Base-by-base conservation (phyloP, 768 basidiomycete genomes). In the Lactifluus echinatus region DNA sequence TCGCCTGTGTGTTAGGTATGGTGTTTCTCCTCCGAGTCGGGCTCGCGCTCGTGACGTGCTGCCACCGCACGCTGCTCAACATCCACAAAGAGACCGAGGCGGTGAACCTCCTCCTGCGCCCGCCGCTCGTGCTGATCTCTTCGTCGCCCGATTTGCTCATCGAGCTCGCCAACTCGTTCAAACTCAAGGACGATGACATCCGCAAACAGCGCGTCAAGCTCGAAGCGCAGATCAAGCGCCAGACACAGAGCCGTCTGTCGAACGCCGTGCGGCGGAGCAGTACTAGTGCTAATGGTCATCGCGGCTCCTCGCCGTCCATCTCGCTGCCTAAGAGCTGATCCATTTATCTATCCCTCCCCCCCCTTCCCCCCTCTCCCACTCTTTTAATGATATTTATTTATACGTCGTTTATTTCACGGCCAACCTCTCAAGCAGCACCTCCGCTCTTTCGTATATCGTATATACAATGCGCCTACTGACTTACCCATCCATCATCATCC, bases 101-200 rank as follows among this genome's bases (percentile, higher is more conserved):
- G 7, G 70, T 87, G 15, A 67, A 71, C 2, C 65, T 75, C 37
- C 76, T 91, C 12, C 64, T 69, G 7, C 78, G 69, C 17, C 85
- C 85, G 0, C 77, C 81, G 1, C 67, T 73, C 0, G 66, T 70
- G n/a, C 73, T 73, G 52, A 75, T 90, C 0, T 85, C 85, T 0
- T 71, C 80, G 0, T 74, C 75, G 3, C 76, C 84, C 0, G 87
- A 87, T 44, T 75, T 77, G 1, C 76, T 90, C 59, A 68, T 90
- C 31, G 69, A 79, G n/a, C 75, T 84, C 8, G 79, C 79, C 0
- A 71, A 79, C n/a, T 75, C 79, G 2, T 72, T 86, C 60, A 89
- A 85, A 67, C 69, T 90, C 57, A 90, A 85, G 65, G 89, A 90
- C 62, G 88, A 89, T 56, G 87, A 90, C 56, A 60, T 91, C 15